A percentile compares a stretch with the other conserved stretches of the same genome.
Conservation (phyloP, 495 filamentous ascomycete species). For the Echria macrotheca region DNA sequence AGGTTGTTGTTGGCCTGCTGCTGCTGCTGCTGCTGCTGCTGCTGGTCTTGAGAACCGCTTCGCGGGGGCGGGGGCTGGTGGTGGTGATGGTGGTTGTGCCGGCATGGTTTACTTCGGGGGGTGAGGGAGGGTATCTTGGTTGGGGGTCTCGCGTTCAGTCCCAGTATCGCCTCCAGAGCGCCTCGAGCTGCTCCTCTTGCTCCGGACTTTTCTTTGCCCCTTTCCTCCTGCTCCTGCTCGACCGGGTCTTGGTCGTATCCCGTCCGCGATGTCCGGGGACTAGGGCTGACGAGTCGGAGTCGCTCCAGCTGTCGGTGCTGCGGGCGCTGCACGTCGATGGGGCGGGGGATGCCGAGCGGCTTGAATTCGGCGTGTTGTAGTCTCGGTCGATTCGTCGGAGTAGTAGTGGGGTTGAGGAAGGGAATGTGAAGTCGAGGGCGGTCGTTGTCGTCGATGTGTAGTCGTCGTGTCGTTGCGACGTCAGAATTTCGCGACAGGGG, state of each 20-base stretch:
- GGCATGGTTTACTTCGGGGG: too few relatives aligned
- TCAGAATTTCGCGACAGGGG: not conserved
- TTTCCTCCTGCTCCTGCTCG: too few relatives aligned
- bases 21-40: not conserved
- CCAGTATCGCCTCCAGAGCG: slow-evolving; percentile 14
- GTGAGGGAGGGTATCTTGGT: too few relatives aligned
- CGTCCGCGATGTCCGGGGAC: not conserved
- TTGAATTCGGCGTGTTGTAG: not conserved
- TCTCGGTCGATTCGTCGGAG: not conserved
- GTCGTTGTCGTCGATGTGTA: not conserved
- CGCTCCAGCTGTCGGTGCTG: too few relatives aligned
- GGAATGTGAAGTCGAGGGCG: not conserved
- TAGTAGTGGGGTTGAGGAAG: not conserved
- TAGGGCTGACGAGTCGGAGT: not conserved
- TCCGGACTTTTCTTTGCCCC: too few relatives aligned
- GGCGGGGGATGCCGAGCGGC: slow-evolving; percentile 1
- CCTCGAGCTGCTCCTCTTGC: not conserved
- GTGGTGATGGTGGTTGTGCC: not conserved
- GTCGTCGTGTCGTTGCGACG: not conserved
- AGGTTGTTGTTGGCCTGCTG: not conserved
- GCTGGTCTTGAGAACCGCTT: not conserved
- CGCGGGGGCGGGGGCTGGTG: not conserved
- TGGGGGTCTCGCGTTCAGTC: slow-evolving; percentile 8
- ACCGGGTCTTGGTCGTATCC: too few relatives aligned
- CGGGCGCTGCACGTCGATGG: slow-evolving; percentile 1